These are phyloP conservation scores for Pseudogymnoascus sp. DNA, from an alignment of 2,329 filamentous ascomycete species.

Conservation along the genomic window DNA sequence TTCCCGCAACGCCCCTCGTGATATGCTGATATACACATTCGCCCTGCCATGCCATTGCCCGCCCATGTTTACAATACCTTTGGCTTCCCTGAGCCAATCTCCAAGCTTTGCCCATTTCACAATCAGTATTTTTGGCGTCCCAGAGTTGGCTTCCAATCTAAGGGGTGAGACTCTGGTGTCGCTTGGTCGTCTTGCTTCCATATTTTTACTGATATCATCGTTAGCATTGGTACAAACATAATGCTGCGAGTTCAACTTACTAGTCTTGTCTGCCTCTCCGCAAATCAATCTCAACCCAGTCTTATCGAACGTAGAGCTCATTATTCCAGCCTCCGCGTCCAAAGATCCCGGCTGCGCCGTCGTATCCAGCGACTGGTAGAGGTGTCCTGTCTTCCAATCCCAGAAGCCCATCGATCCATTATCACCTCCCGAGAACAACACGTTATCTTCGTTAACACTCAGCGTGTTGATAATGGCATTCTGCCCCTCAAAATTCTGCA, in stretches of 20 bases:
- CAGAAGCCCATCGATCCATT: constrained; percentile 97
- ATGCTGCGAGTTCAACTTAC: constrained; percentile 31
- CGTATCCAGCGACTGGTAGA: constrained; percentile 83
- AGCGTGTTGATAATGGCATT: constrained; percentile 95
- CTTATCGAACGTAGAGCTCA: constrained; percentile 86
- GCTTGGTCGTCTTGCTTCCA: constrained; percentile 93
- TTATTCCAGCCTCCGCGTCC: constrained; percentile 88
- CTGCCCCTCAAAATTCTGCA: constrained; percentile 98
- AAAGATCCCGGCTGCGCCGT: constrained; percentile 89
- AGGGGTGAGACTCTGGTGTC: constrained; percentile 80
- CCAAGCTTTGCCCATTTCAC: not conserved
- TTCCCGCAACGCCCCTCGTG: not conserved
- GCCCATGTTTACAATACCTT: not conserved
- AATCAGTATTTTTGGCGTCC: constrained; percentile 64
- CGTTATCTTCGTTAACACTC: constrained; percentile 87
- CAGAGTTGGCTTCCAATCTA: constrained; percentile 83
- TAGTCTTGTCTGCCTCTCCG: constrained; percentile 95
- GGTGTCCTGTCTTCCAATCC: constrained; percentile 96
- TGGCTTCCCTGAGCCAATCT: not conserved
- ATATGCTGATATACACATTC: constrained; percentile 8
- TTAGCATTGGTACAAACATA: constrained; percentile 19
- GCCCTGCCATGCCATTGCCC: not conserved
- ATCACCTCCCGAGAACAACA: constrained; percentile 88
- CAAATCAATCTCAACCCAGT: constrained; percentile 85
- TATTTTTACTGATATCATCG: constrained; percentile 59